A percentile compares a stretch with the other conserved stretches of the same genome.
Conservation (phyloP, 352 stramenopile genomes). For the Aphanomyces stellatus region DNA sequence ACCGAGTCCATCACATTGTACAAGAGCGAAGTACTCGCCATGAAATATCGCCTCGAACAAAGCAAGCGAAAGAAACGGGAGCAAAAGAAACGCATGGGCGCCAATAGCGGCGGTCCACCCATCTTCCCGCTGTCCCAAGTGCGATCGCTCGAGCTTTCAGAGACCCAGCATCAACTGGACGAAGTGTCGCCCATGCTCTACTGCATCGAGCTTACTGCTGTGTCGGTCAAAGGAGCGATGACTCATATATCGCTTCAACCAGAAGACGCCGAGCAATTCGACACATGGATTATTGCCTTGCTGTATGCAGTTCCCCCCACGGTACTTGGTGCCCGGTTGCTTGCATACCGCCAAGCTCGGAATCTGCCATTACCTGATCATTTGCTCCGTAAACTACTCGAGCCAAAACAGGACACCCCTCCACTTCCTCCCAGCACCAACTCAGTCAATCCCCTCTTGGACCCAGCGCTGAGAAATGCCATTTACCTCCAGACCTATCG, state of each 20-base stretch:
- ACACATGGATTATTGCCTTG: slow-evolving; percentile 61
- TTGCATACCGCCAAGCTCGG: slow-evolving; percentile 32
- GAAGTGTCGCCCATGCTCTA: slow-evolving; percentile 75
- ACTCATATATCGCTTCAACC: slow-evolving; percentile 60
- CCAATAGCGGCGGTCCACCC: too few relatives aligned
- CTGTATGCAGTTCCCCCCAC: slow-evolving; percentile 58
- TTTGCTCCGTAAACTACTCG: not conserved
- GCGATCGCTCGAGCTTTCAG: slow-evolving; percentile 45
- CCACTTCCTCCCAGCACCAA: slow-evolving; percentile 15
- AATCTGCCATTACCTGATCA: not conserved
- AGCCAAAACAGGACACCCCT: not conserved
- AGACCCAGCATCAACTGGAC: slow-evolving; percentile 69
- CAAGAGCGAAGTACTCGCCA: slow-evolving; percentile 62
- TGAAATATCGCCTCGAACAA: slow-evolving; percentile 59
- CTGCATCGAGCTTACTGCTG: slow-evolving; percentile 67
- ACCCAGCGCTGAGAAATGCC: not conserved
- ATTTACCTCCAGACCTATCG: not conserved
- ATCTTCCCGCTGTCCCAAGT: slow-evolving; percentile 65
- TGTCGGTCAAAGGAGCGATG: slow-evolving; percentile 30
- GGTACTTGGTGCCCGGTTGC: slow-evolving; percentile 51
- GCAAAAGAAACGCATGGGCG: too few relatives aligned
- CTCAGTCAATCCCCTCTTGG: not conserved
- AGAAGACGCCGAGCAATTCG: slow-evolving; percentile 62
- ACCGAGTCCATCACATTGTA: slow-evolving; percentile 68
- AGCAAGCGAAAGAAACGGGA: slow-evolving; percentile 67